Base-by-base conservation (phyloP, 1,284 basidiomycete genomes). In the Xerocomus amazonicus region DNA sequence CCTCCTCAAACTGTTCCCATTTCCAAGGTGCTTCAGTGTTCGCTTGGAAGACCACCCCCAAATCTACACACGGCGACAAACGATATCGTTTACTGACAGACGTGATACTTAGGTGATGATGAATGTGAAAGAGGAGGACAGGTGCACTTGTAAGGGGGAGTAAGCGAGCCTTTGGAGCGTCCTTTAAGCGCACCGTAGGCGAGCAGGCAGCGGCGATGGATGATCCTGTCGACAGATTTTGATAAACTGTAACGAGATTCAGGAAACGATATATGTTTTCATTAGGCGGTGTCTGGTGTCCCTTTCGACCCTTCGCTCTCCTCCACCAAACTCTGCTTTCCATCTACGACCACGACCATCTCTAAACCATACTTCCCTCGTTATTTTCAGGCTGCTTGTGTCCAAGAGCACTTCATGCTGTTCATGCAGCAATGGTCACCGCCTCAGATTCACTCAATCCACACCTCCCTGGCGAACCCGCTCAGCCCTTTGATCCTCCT, bases 61-160 rank as follows among this genome's bases (percentile, higher is more conserved):
- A 60, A 55, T 63, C 57, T 50, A 56, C 57, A 51, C 57, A 51
- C 50, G 17, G 29, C 46, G 57, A 57, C 57, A 54, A 54, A 51
- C 51, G 55, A 57, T 55, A 58, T 56, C 55, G 31, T 48, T 83
- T 83, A 52, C 83, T 89, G 83, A 71, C 72, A 56, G 67, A 32
- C n/a, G 2, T 43, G 13, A 27, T 47, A n/a, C 19, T 7, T 23
- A 60, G 59, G 60, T 65, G 16, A 63, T 60, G 59, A 49, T 54
- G 17, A 40, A 75, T 58, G 81, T 88, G 57, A 78, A 80, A 61
- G 83, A 83, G 54, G 82, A 83, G 59, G 78, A 88, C 66, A 80
- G 75, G 66, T 89, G 87, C 67, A 67, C 63, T 56, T 89, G 86
- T 68, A 54, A 62, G 53, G 53, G 61, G 56, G 59, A 37, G 41